These are phyloP conservation scores for Fusarium chuoi DNA, from an alignment of 2,329 filamentous ascomycete species.

Conservation along the genomic window DNA sequence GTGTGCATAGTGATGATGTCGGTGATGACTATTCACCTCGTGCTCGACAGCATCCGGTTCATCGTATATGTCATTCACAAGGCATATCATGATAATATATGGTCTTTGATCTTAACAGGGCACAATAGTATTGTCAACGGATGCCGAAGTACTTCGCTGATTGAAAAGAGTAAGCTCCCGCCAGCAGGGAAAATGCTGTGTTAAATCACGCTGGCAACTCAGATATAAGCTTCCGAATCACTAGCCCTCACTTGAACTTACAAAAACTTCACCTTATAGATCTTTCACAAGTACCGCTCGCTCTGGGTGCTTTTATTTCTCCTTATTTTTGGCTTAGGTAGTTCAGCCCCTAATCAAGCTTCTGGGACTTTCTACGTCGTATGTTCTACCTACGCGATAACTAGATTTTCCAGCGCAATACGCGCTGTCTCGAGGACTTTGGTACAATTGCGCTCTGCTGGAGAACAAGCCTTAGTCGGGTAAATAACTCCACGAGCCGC, in stretches of 20 bases:
- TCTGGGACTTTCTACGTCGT: background rate
- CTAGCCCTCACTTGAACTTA: background rate
- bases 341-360: background rate
- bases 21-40: background rate
- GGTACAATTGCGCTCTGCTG: conserved; percentile 56
- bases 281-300: background rate
- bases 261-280: background rate
- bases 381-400: conserved; percentile 58
- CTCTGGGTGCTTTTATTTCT: background rate
- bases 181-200: background rate
- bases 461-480: conserved; percentile 41
- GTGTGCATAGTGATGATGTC: background rate
- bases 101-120: background rate
- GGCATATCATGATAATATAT: no score
- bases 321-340: background rate
- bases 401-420: conserved; percentile 62
- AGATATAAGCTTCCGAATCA: background rate
- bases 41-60: background rate
- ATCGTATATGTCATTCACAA: background rate
- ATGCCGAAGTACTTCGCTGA: background rate
- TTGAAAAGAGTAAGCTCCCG: no score
- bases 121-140: background rate
- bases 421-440: conserved; percentile 65
- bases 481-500: conserved; percentile 43
- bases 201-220: background rate